phyloP scores from a whole-genome alignment of 106 monocot genomes.

The Dendrobium catenatum region DNA sequence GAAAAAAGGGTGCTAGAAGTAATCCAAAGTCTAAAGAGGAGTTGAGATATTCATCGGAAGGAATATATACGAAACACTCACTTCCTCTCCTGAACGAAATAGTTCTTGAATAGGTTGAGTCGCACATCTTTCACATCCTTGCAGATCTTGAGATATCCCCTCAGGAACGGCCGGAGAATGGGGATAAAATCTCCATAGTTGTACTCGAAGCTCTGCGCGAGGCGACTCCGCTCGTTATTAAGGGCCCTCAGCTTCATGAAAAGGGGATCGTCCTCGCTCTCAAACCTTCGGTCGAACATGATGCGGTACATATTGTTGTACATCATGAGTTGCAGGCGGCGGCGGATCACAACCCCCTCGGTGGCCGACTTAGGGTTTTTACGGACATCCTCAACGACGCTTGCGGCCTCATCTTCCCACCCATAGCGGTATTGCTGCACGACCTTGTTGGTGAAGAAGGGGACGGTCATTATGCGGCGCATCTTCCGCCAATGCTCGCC shows the following conservation, averaged over 20 bases:
- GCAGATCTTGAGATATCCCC: conserved; percentile 55
- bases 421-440: conserved; percentile 57
- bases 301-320: conserved; percentile 85
- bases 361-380: conserved; percentile 34
- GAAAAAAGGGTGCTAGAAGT: no score
- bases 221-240: conserved; percentile 59
- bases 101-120: conserved; percentile 55
- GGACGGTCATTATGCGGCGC: conserved; percentile 87
- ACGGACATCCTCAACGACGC: conserved; percentile 58
- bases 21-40: neutral
- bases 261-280: conserved; percentile 49
- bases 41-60: neutral
- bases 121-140: conserved; percentile 51
- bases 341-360: conserved; percentile 47
- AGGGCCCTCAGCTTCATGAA: conserved; percentile 48
- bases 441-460: conserved; percentile 90
- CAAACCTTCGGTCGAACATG: conserved; percentile 67
- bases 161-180: conserved; percentile 58
- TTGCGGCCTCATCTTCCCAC: conserved; percentile 57
- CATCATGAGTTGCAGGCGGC: conserved; percentile 69
- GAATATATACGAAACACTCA: conserved; percentile 13
- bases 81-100: conserved; percentile 69
- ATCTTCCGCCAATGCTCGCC: conserved; percentile 89
- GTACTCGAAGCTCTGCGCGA: conserved; percentile 79
- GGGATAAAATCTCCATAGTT: conserved; percentile 85